These are phyloP conservation scores for Phytophthora vignae DNA, from an alignment of 352 stramenopile species.

Conservation along the genomic window DNA sequence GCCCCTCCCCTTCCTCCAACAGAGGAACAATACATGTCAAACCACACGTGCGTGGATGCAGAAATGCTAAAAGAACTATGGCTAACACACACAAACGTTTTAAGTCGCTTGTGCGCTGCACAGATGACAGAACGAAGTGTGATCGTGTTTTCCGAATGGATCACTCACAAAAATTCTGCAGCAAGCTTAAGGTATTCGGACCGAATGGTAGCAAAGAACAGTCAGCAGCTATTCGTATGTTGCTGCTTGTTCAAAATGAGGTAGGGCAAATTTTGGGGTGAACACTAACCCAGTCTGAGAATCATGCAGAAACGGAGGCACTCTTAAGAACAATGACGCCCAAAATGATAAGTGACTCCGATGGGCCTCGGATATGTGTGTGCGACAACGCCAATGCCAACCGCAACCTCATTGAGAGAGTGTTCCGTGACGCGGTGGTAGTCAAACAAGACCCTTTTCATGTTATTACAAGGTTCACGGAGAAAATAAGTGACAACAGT, in stretches of 20 bases:
- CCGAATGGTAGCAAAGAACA: constrained; percentile 9
- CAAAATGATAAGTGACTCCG: constrained; percentile 12
- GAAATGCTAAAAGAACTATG: constrained; percentile 2
- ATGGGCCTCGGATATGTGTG: constrained; percentile 10
- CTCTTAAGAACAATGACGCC: constrained; percentile 1
- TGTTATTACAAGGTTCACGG: constrained; percentile 8
- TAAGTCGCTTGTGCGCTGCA: background rate
- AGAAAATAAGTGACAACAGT: background rate
- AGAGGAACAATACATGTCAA: constrained; percentile 1
- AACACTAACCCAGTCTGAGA: constrained; percentile 3
- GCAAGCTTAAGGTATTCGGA: constrained; percentile 10
- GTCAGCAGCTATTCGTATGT: constrained; percentile 3
- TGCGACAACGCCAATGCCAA: constrained; percentile 13
- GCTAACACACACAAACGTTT: constrained; percentile 12
- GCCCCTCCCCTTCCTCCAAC: background rate
- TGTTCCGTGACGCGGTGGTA: constrained; percentile 1
- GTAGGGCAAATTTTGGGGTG: background rate
- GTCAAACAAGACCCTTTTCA: constrained; percentile 25
- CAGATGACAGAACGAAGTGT: constrained; percentile 5
- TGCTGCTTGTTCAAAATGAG: constrained; percentile 18
- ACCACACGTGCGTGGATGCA: background rate
- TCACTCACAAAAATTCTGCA: constrained; percentile 22
- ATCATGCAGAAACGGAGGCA: constrained; percentile 15
- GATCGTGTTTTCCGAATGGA: constrained; percentile 14
- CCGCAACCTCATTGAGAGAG: constrained; percentile 5